Base-by-base conservation (phyloP, 495 filamentous ascomycete species). In the Viridothelium virens region DNA sequence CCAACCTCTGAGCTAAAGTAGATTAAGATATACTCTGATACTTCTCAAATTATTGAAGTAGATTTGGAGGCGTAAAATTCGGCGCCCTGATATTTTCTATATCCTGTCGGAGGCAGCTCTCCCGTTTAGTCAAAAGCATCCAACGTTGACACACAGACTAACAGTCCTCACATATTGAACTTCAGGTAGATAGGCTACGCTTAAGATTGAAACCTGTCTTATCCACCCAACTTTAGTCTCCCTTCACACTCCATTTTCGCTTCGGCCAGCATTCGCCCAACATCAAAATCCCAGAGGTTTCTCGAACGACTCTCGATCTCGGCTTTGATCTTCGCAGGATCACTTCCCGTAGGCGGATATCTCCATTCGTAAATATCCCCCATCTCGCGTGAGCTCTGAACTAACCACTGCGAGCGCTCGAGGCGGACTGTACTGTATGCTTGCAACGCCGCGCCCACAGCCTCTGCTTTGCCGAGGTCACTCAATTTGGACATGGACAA, bases 321-420 rank as follows among this genome's bases (percentile, higher is more conserved):
- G 7, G 62, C 44, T 38, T 46, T 63, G 10, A 66, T 48, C 65
- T 69, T 69, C 14, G 53, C 61, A 33, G 41, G 56, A 44, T 69
- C 64, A 38, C n/a, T 33, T 39, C 67, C 65, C 9, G 37, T 36
- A 9, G 33, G 44, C 12, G 48, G 36, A 25, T 61, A 53, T 37
- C 34, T 18, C 65, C 66, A 69, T 39, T 69, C 67, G 46, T 69
- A 69, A 4, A 62, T 39, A n/a, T 69, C 56, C 11, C 67, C 64
- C 12, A 63, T 56, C 14, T 56, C n/a, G 14, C 61, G 64, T 18
- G 37, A 53, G 36, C 66, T 70, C 5, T 62, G 61, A 9, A 70
- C 68, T 3, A 70, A 62, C 68, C 68, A 70, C 46, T 70, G 68
- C 18, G 59, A 16, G 7, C 68, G 65, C 50, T 64, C 65, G 16